Conservation (phyloP, 768 basidiomycete species). For the Suillus weaverae region DNA sequence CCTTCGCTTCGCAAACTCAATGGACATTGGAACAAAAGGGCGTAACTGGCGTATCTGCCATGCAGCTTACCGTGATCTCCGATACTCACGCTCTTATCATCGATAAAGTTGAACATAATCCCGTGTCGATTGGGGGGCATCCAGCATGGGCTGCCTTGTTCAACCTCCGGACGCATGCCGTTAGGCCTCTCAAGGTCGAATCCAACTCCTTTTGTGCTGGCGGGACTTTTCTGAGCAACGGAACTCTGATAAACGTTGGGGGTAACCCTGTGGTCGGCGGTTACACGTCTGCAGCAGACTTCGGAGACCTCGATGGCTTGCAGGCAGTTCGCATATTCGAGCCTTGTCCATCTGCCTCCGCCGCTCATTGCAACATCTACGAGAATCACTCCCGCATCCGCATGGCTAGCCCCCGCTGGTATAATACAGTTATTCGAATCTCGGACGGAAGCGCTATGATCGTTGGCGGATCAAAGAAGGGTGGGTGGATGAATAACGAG, state of each 20-base stretch:
- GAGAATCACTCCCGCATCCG: constrained; percentile 65
- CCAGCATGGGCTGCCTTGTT: constrained; percentile 83
- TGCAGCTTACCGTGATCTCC: constrained; percentile 74
- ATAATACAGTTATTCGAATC: constrained; percentile 69
- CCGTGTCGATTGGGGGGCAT: constrained; percentile 67
- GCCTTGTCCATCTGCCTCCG: constrained; percentile 55
- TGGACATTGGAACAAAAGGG: constrained; percentile 70
- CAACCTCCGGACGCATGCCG: constrained; percentile 61
- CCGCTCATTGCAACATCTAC: constrained; percentile 55
- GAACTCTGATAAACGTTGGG: constrained; percentile 76
- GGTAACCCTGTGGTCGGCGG: constrained; percentile 76
- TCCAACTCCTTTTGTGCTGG: constrained; percentile 90
- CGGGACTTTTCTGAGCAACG: constrained; percentile 74
- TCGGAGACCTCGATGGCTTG: constrained; percentile 72
- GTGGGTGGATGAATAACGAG: constrained; percentile 84
- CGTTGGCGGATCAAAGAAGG: constrained; percentile 76
- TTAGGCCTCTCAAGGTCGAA: constrained; percentile 60
- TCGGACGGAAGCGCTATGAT: constrained; percentile 82
- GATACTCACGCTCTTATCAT: constrained; percentile 67
- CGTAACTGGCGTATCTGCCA: constrained; percentile 73
- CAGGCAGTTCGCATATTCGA: constrained; percentile 73
- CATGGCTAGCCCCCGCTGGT: constrained; percentile 82
- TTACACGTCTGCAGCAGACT: constrained; percentile 66
- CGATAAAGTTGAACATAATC: constrained; percentile 88
- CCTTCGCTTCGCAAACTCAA: constrained; percentile 5